phyloP scores from a whole-genome alignment of 2,329 filamentous ascomycete genomes.

The Calonectria fujianensis region DNA sequence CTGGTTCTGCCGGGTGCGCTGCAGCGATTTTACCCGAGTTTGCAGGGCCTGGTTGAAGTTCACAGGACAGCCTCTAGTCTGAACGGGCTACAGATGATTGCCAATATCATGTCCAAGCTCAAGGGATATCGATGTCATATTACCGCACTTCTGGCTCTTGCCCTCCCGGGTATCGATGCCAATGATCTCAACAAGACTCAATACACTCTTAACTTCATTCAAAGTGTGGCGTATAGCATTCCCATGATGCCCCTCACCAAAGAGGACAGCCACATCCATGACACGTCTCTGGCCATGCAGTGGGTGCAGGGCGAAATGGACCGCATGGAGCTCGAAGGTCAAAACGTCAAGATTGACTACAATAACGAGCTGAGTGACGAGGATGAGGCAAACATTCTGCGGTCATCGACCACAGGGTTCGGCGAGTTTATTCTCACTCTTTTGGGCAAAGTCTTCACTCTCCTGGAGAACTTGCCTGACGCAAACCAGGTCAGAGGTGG shows the following conservation, averaged over 20 bases:
- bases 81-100: slow-evolving; percentile 92
- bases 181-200: slow-evolving; percentile 98
- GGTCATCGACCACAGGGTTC: slow-evolving; percentile 95
- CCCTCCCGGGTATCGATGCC: slow-evolving; percentile 95
- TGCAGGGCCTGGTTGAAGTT: slow-evolving; percentile 97
- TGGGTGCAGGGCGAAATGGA: slow-evolving; percentile 98
- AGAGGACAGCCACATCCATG: slow-evolving; percentile 79
- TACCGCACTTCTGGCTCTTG: slow-evolving; percentile 93
- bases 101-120: slow-evolving; percentile 91
- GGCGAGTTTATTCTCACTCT: slow-evolving; percentile 94
- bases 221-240: slow-evolving; percentile 96
- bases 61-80: slow-evolving; percentile 96
- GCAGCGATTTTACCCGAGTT: slow-evolving; percentile 96
- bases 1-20: slow-evolving; percentile 94
- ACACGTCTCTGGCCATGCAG: slow-evolving; percentile 86
- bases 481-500: slow-evolving; percentile 90
- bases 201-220: slow-evolving; percentile 95
- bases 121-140: slow-evolving; percentile 98
- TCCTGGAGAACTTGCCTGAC: slow-evolving; percentile 96
- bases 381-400: slow-evolving; percentile 89
- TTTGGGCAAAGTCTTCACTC: slow-evolving; percentile 94
- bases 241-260: slow-evolving; percentile 85
- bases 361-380: slow-evolving; percentile 86
- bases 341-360: slow-evolving; percentile 91
- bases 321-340: slow-evolving; percentile 91